phyloP scores from a whole-genome alignment of 2,329 filamentous ascomycete species.

The Corynespora cassiicola region DNA sequence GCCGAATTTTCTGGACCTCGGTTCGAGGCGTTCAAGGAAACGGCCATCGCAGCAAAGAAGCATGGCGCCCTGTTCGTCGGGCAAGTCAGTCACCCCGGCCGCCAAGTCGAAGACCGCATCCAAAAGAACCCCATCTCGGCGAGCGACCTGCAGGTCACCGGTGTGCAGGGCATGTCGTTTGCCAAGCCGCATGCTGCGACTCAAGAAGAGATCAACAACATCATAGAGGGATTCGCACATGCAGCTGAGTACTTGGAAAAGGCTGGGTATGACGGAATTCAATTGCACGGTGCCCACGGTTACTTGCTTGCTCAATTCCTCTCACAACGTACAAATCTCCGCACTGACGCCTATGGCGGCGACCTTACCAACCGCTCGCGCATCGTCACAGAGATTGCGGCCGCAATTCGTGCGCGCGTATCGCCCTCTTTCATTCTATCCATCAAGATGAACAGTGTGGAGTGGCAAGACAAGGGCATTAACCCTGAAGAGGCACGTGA shows the following conservation, averaged over 20 bases:
- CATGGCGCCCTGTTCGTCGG: constrained; percentile 65
- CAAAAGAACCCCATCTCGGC: constrained; percentile 60
- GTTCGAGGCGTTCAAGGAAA: constrained; percentile 64
- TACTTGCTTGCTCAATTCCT: constrained; percentile 57
- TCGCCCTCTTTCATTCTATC: constrained; percentile 53
- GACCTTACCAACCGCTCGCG: constrained; percentile 51
- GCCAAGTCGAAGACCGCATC: constrained; percentile 57
- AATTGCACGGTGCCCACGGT: constrained; percentile 54
- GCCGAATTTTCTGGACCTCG: constrained; percentile 61
- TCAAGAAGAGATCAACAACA: constrained; percentile 59
- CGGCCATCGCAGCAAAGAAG: constrained; percentile 63
- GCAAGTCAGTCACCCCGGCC: constrained; percentile 69
- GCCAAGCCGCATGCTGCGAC: constrained; percentile 62
- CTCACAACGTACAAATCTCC: constrained; percentile 48
- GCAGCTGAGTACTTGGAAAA: constrained; percentile 67
- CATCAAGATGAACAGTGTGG: constrained; percentile 67
- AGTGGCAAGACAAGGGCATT: constrained; percentile 62
- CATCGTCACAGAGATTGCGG: constrained; percentile 49
- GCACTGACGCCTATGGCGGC: constrained; percentile 54
- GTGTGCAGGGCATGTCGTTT: constrained; percentile 55
- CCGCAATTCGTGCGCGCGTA: constrained; percentile 46
- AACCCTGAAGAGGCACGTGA: constrained; percentile 57
- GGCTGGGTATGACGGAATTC: constrained; percentile 64
- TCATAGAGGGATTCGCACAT: constrained; percentile 68
- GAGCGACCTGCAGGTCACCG: constrained; percentile 48